phyloP scores from a whole-genome alignment of 306 rosid species.

The Pachyrhizus erosus region DNA sequence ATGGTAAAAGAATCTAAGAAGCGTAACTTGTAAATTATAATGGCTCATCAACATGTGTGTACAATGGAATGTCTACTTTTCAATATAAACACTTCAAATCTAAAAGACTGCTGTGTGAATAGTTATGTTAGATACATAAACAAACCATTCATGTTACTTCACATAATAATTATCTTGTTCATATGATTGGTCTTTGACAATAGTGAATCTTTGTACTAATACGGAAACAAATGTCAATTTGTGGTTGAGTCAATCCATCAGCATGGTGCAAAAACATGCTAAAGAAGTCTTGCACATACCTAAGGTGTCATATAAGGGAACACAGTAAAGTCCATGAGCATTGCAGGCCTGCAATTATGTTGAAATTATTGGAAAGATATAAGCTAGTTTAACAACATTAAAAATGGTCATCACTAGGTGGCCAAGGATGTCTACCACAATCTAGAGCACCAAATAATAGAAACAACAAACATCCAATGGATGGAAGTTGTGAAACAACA shows the following conservation, averaged over 20 bases:
- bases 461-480: neutral
- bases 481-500: neutral
- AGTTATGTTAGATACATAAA: neutral
- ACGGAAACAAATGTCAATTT: neutral
- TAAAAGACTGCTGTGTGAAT: neutral
- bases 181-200: neutral
- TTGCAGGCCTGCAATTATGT: conserved; percentile 83
- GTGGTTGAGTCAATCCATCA: conserved; percentile 27
- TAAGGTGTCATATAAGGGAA: conserved; percentile 88
- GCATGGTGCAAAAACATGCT: conserved; percentile 31
- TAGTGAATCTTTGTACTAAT: neutral
- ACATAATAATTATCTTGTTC: neutral
- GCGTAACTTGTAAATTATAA: neutral
- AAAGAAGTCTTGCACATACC: conserved; percentile 59
- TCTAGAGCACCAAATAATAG: conserved; percentile 11
- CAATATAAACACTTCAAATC: neutral
- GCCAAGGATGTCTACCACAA: neutral
- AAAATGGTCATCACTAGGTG: conserved; percentile 7
- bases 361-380: conserved; percentile 21
- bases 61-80: no score
- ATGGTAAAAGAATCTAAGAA: neutral
- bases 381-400: conserved; percentile 9
- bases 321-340: conserved; percentile 92
- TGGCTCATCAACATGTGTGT: neutral
- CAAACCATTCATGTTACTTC: neutral